Base-by-base conservation (phyloP, 805 yeast species). In the Metschnikowia drakensbergensis region DNA sequence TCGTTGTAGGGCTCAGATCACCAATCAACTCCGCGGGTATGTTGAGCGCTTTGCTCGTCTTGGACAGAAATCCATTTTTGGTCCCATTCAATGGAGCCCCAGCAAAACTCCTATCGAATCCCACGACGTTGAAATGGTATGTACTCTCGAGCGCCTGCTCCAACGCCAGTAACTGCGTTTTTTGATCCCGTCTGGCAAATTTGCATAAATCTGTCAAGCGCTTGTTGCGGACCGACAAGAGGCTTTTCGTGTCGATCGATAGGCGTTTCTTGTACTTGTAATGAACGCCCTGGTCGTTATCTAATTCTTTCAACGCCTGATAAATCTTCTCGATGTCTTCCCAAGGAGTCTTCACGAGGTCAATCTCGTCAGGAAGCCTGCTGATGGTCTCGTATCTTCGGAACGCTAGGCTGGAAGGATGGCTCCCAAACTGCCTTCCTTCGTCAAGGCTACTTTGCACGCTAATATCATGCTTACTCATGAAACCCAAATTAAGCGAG, bases 1-100 rank as follows among this genome's bases (percentile, higher is more conserved):
- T 58, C 31, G 60, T 48, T 45, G 57, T 63, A 59, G 65, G 64
- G 46, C 58, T 62, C 32, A 71, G 52, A 50, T 72, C 77, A 40
- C 66, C 67, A 9, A 72, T 60, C 38, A 72, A 65, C 55, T 72
- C 77, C 41, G 61, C 63, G 2, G 77, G 76, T 34, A 62, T 65
- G 3, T 28, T 27, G 9, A 28, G 34, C 4, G 25, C 5, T 7
- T 54, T 52, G 32, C 49, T 48, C 13, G 47, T 49, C 22, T 58
- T 60, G 13, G 31, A 32, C 26, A n/a, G 29, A 33, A 58, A 48
- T 11, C 59, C 62, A 31, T 61, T 61, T 37, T 61, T 60, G 6
- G 64, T 65, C 6, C 51, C 47, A 22, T 64, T 53, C 29, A 72
- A 50, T 1, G 77, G 77, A 28, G 69, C 57, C 2, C 77, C 77